Conservation (phyloP, 1,139 yeast species). For the Spathaspora sp. region DNA sequence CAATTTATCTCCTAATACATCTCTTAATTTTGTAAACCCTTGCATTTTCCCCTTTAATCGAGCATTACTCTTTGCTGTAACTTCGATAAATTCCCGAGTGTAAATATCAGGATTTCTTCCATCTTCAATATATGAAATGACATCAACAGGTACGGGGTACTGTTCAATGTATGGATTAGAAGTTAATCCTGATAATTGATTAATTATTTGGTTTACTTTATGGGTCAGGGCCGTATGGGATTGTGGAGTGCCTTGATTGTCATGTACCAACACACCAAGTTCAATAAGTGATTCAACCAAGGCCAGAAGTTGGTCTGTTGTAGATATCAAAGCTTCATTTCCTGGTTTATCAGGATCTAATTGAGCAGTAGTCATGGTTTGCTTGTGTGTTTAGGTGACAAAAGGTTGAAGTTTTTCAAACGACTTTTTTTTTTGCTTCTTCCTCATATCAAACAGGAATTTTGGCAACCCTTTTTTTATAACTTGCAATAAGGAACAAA, state of each 20-base stretch:
- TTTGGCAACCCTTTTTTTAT: background rate
- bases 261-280: slow-evolving; percentile 88
- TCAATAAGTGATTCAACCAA: slow-evolving; percentile 86
- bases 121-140: slow-evolving; percentile 82
- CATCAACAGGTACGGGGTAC: slow-evolving; percentile 70
- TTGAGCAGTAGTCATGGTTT: slow-evolving; percentile 38
- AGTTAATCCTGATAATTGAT: slow-evolving; percentile 37
- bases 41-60: slow-evolving; percentile 78
- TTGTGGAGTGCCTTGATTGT: slow-evolving; percentile 77
- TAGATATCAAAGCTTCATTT: slow-evolving; percentile 44
- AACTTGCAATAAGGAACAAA: background rate
- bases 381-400: background rate
- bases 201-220: slow-evolving; percentile 40
- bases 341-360: slow-evolving; percentile 22
- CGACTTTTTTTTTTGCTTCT: background rate
- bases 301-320: slow-evolving; percentile 63
- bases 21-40: slow-evolving; percentile 59
- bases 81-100: slow-evolving; percentile 93
- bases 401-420: background rate
- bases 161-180: slow-evolving; percentile 33
- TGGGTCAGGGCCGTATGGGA: slow-evolving; percentile 45
- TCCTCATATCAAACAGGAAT: background rate
- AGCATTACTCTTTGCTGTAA: slow-evolving; percentile 85
- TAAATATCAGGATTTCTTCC: slow-evolving; percentile 97
- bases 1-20: slow-evolving; percentile 67